phyloP scores from a whole-genome alignment of 106 monocot species.

The Dioscorea zingiberensis region DNA sequence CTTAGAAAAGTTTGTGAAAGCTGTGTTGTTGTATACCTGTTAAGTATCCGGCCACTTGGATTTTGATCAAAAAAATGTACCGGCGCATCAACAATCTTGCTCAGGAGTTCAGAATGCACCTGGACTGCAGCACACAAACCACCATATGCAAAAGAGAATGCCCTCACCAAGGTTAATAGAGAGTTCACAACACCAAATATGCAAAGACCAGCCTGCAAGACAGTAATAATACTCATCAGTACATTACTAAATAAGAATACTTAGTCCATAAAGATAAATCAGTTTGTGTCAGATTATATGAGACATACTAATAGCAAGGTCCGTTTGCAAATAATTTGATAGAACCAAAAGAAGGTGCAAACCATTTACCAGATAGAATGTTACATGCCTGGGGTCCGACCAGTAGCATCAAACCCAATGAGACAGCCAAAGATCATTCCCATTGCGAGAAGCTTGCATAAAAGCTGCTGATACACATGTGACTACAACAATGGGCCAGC shows the following conservation, averaged over 20 bases:
- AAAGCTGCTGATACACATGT: conserved; percentile 63
- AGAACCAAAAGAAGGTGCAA: neutral
- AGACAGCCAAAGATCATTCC: conserved; percentile 97
- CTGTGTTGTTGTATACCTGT: conserved; percentile 57
- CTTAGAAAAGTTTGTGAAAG: neutral
- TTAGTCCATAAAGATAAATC: neutral
- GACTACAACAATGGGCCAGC: conserved; percentile 54
- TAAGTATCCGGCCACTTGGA: conserved; percentile 89
- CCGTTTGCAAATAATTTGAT: neutral
- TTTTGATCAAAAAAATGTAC: conserved; percentile 79
- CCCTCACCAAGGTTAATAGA: conserved; percentile 73
- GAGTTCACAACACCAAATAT: conserved; percentile 71
- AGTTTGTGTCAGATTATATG: neutral
- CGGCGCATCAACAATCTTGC: conserved; percentile 76
- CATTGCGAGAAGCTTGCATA: conserved; percentile 98
- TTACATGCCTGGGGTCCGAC: conserved; percentile 32
- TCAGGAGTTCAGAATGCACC: conserved; percentile 68
- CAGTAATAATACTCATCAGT: neutral
- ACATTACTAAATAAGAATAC: neutral
- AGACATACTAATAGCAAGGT: neutral
- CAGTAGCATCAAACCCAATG: conserved; percentile 84
- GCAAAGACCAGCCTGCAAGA: conserved; percentile 61
- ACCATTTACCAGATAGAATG: conserved; percentile 77
- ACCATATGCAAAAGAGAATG: conserved; percentile 93
- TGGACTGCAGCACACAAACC: conserved; percentile 78